These are phyloP conservation scores for Phytophthora pluvialis DNA, from an alignment of 352 stramenopile genomes.

Conservation along the genomic window DNA sequence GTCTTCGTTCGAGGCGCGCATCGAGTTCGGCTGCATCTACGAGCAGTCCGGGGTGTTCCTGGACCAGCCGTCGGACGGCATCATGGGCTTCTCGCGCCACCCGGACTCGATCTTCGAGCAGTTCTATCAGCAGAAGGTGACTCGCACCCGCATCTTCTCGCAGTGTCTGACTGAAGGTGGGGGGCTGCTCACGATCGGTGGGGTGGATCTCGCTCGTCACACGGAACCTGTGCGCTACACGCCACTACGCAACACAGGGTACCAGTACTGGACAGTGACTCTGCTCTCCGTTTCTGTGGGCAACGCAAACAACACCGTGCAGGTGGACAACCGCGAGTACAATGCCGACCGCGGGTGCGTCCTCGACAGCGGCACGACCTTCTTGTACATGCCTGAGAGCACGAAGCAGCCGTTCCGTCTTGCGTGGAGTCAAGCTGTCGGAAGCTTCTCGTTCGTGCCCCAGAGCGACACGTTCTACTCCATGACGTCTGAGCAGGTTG, in stretches of 20 bases:
- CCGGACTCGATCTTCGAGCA: slow-evolving; percentile 92
- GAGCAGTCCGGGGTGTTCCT: slow-evolving; percentile 92
- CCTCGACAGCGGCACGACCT: slow-evolving; percentile 83
- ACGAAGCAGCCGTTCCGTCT: slow-evolving; percentile 45
- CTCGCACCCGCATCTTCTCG: slow-evolving; percentile 90
- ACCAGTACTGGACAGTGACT: slow-evolving; percentile 84
- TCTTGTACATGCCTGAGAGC: slow-evolving; percentile 68
- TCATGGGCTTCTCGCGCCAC: slow-evolving; percentile 96
- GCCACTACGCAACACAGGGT: slow-evolving; percentile 70
- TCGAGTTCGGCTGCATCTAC: slow-evolving; percentile 96
- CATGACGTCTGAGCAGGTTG: slow-evolving; percentile 38
- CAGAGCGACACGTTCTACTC: slow-evolving; percentile 56
- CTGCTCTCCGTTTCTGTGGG: slow-evolving; percentile 63
- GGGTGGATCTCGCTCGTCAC: slow-evolving; percentile 75
- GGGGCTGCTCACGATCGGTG: slow-evolving; percentile 93
- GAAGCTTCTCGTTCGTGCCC: slow-evolving; percentile 46
- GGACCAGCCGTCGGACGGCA: slow-evolving; percentile 94
- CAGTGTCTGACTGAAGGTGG: slow-evolving; percentile 92
- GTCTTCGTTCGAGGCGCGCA: slow-evolving; percentile 38
- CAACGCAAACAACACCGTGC: slow-evolving; percentile 32
- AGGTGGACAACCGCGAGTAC: slow-evolving; percentile 48
- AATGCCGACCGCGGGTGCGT: slow-evolving; percentile 76
- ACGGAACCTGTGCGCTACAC: slow-evolving; percentile 88
- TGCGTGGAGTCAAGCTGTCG: slow-evolving; percentile 56
- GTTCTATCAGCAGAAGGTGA: slow-evolving; percentile 86